These are phyloP conservation scores for Wickerhamomyces chaumierensis DNA, from an alignment of 805 yeast genomes.

Conservation along the genomic window DNA sequence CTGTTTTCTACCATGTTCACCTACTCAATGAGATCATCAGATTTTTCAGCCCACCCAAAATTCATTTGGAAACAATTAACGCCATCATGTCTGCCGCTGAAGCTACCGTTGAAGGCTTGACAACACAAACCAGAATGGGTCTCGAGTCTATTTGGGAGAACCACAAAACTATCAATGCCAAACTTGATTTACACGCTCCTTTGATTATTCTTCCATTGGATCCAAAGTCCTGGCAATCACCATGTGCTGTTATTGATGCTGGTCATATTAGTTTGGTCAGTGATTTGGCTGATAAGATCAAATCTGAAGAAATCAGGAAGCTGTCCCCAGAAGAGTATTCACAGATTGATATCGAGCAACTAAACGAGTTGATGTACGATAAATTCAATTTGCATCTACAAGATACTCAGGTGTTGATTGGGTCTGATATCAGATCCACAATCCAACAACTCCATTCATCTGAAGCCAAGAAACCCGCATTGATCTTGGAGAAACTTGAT, in stretches of 20 bases:
- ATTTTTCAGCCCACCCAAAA: constrained; percentile 82
- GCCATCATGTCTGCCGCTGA: constrained; percentile 92
- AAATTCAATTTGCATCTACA: constrained; percentile 64
- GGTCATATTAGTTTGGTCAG: constrained; percentile 85
- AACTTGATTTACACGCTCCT: constrained; percentile 90
- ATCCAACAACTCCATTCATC: constrained; percentile 54
- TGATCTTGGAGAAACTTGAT: constrained; percentile 66
- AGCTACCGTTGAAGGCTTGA: constrained; percentile 82
- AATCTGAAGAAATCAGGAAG: constrained; percentile 56
- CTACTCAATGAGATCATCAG: constrained; percentile 63
- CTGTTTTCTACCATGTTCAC: constrained; percentile 78
- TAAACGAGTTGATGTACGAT: constrained; percentile 71
- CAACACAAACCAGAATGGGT: constrained; percentile 84
- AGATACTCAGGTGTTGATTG: constrained; percentile 83
- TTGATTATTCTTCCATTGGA: constrained; percentile 77
- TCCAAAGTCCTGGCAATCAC: constrained; percentile 67
- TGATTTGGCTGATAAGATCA: constrained; percentile 63
- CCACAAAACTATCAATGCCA: constrained; percentile 80
- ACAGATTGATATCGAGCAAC: constrained; percentile 22
- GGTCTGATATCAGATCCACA: constrained; percentile 69
- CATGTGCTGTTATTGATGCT: constrained; percentile 88
- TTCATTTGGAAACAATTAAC: constrained; percentile 78
- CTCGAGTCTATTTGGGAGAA: constrained; percentile 89
- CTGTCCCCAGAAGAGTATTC: constrained; percentile 66
- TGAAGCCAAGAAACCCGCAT: constrained; percentile 26